Conservation (phyloP, 352 stramenopile genomes). For the Peronospora destructor region DNA sequence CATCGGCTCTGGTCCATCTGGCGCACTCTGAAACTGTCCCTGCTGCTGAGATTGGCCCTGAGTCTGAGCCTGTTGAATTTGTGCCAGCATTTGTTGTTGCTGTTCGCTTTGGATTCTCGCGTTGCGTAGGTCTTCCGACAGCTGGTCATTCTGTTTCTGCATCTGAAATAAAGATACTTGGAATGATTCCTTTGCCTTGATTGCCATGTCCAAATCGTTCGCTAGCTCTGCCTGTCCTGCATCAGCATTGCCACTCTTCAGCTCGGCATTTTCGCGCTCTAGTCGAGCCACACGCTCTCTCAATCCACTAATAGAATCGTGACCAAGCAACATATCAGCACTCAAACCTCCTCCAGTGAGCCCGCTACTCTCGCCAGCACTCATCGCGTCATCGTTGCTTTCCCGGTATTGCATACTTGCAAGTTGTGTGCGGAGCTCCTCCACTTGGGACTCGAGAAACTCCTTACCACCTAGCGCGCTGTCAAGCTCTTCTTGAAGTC, state of each 20-base stretch:
- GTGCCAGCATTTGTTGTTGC: conserved; percentile 24
- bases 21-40: conserved; percentile 21
- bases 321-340: conserved; percentile 55
- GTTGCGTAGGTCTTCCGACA: conserved; percentile 54
- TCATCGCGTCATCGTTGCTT: conserved; percentile 34
- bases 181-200: conserved; percentile 67
- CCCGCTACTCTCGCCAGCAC: conserved; percentile 25
- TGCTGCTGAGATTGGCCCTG: conserved; percentile 12
- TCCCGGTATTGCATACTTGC: conserved; percentile 47
- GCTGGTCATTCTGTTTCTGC: conserved; percentile 69
- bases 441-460: conserved; percentile 80
- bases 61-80: conserved; percentile 22
- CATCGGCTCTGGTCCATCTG: conserved; percentile 35
- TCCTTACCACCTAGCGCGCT: conserved; percentile 73
- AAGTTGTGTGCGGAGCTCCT: conserved; percentile 67
- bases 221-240: conserved; percentile 40
- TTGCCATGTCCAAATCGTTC: conserved; percentile 72
- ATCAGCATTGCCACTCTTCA: conserved; percentile 50
- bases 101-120: conserved; percentile 30
- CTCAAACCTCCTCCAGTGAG: conserved; percentile 36
- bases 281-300: conserved; percentile 58
- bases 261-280: conserved; percentile 65
- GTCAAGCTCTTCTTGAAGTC: conserved; percentile 82
- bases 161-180: conserved; percentile 62
- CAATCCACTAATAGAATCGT: conserved; percentile 51